A percentile compares a stretch with the other conserved stretches of the same genome.
These are phyloP conservation scores for Zasmidium angulare DNA, from an alignment of 2,329 filamentous ascomycete genomes.

Conservation along the genomic window DNA sequence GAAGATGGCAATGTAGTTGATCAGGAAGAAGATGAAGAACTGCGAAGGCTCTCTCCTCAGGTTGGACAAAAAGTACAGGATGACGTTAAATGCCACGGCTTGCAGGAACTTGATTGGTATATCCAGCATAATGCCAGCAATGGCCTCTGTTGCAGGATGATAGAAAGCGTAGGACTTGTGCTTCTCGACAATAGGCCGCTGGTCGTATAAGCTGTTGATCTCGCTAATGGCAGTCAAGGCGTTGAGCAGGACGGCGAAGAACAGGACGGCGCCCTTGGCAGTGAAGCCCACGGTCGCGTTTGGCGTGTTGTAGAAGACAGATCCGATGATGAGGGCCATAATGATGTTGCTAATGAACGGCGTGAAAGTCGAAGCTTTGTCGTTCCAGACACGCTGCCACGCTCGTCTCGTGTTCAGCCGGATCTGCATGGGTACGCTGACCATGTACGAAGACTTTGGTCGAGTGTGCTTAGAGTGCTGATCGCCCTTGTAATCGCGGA, in stretches of 20 bases:
- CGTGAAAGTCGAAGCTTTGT: constrained; percentile 51
- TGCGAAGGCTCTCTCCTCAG: constrained; percentile 39
- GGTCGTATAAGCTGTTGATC: constrained; percentile 64
- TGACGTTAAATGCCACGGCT: constrained; percentile 54
- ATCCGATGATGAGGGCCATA: constrained; percentile 62
- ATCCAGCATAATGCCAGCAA: constrained; percentile 56
- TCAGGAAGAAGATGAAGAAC: constrained; percentile 67
- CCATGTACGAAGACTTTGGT: constrained; percentile 58
- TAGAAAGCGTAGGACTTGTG: constrained; percentile 46
- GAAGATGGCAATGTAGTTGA: constrained; percentile 60
- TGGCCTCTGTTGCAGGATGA: constrained; percentile 47
- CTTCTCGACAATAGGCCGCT: constrained; percentile 50
- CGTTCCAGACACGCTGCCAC: constrained; percentile 55
- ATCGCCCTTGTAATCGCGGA: constrained; percentile 52
- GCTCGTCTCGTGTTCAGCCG: constrained; percentile 51
- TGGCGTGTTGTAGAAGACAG: constrained; percentile 57
- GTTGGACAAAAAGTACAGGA: constrained; percentile 59
- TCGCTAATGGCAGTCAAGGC: constrained; percentile 60
- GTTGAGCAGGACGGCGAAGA: constrained; percentile 62
- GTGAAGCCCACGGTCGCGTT: constrained; percentile 54
- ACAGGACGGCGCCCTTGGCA: constrained; percentile 57
- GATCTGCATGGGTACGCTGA: constrained; percentile 57
- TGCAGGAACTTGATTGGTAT: constrained; percentile 59
- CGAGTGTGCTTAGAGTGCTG: constrained; percentile 56
- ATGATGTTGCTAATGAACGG: constrained; percentile 52